These are phyloP conservation scores for Citrus mangshanensis DNA, from an alignment of 345 rosid genomes.

Conservation along the genomic window DNA sequence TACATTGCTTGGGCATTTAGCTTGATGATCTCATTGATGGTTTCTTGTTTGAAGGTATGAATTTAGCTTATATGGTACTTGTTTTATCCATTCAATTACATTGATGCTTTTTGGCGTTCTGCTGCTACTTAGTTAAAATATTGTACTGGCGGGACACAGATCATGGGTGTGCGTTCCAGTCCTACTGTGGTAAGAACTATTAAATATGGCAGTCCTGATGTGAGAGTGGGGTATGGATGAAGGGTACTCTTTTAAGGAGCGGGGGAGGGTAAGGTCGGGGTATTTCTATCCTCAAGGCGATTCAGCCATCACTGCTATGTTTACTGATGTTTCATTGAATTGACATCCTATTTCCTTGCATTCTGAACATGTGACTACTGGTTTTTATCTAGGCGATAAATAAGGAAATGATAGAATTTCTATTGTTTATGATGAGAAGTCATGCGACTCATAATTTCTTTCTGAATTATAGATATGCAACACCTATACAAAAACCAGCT, in stretches of 20 bases:
- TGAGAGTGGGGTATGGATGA: not conserved
- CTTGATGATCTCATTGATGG: not conserved
- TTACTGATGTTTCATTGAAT: not conserved
- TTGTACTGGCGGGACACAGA: not conserved
- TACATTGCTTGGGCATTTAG: not conserved
- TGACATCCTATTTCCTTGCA: not conserved
- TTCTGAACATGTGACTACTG: not conserved
- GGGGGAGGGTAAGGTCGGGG: not conserved
- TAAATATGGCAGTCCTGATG: not conserved
- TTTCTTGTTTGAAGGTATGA: not conserved
- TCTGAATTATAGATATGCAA: conserved; percentile 19
- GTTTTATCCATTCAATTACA: not conserved
- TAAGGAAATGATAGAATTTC: not conserved
- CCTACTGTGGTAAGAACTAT: not conserved
- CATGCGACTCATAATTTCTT: not conserved
- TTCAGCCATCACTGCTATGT: not conserved
- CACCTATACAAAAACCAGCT: conserved; percentile 43
- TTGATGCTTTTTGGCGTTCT: not conserved
- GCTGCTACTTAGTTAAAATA: not conserved
- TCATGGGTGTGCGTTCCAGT: not conserved
- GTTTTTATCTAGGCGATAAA: not conserved
- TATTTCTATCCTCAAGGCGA: not conserved
- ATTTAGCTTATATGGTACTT: not conserved
- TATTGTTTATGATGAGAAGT: not conserved
- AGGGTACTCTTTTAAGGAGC: not conserved